Conservation (phyloP, 208 protist species). For the Wallacemonas sp. region DNA sequence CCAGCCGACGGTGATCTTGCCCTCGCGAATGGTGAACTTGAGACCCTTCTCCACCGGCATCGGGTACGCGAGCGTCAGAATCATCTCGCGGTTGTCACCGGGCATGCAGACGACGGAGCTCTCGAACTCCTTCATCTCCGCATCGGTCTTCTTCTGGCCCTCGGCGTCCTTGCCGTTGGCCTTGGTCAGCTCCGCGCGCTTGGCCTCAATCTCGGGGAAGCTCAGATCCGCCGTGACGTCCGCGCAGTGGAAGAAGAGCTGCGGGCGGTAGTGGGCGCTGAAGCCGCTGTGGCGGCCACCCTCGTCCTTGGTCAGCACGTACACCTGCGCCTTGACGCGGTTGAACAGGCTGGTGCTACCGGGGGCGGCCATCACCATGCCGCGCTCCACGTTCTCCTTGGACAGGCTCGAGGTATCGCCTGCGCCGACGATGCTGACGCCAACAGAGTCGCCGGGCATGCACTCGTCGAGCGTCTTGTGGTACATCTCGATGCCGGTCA, state of each 20-base stretch:
- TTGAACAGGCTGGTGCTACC: constrained; percentile 94
- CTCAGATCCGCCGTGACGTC: constrained; percentile 96
- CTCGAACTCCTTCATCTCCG: constrained; percentile 82
- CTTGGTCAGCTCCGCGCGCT: constrained; percentile 75
- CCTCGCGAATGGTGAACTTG: constrained; percentile 98
- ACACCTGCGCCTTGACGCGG: constrained; percentile 96
- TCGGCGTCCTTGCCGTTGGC: constrained; percentile 78
- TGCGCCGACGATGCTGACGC: constrained; percentile 92
- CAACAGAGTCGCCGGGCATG: constrained; percentile 98
- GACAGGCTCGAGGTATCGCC: constrained; percentile 91
- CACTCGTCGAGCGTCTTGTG: constrained; percentile 95
- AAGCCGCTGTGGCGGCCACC: constrained; percentile 99
- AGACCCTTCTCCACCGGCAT: constrained; percentile 95
- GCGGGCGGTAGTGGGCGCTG: constrained; percentile 96
- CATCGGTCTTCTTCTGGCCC: constrained; percentile 82
- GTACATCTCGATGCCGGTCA: constrained; percentile 97
- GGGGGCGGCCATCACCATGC: constrained; percentile 94
- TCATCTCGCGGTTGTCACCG: constrained; percentile 96
- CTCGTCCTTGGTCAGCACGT: constrained; percentile 98
- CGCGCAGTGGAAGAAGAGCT: constrained; percentile 98
- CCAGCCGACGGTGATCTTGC: constrained; percentile 98
- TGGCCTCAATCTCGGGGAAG: constrained; percentile 89
- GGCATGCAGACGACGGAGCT: constrained; percentile 97
- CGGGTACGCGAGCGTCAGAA: constrained; percentile 92
- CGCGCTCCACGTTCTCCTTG: constrained; percentile 95